A percentile compares a stretch with the other conserved stretches of the same genome.
phyloP scores from a whole-genome alignment of 2,329 filamentous ascomycete genomes.

The Corynespora cassiicola region DNA sequence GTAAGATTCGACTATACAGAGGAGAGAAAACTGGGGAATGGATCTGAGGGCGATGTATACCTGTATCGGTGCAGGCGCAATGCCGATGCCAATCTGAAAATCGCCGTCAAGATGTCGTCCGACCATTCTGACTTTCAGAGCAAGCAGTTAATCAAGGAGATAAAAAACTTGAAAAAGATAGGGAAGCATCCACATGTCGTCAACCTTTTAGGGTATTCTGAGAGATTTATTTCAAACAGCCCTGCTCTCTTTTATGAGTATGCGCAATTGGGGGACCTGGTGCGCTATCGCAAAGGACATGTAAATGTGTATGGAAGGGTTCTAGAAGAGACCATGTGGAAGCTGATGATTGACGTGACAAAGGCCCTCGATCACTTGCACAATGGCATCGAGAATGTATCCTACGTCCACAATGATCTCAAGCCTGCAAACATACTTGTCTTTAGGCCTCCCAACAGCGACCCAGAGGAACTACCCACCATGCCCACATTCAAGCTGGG shows the following conservation, averaged over 20 bases:
- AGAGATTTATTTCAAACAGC: slow-evolving; percentile 2
- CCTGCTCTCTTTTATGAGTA: slow-evolving; percentile 27
- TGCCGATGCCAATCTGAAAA: no score
- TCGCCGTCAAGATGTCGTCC: no score
- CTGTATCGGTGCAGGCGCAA: no score
- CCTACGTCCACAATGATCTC: slow-evolving; percentile 83
- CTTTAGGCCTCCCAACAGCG: slow-evolving; percentile 2
- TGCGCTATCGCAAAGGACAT: slow-evolving; percentile 11
- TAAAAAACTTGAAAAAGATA: not conserved
- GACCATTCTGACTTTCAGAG: no score
- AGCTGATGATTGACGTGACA: slow-evolving; percentile 29
- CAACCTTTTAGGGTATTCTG: slow-evolving; percentile 9
- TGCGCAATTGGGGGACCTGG: slow-evolving; percentile 23
- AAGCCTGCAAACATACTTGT: slow-evolving; percentile 94
- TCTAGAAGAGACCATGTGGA: slow-evolving; percentile 34
- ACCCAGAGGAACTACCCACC: slow-evolving; percentile 9
- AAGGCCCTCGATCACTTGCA: slow-evolving; percentile 29
- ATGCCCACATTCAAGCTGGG: slow-evolving; percentile 32
- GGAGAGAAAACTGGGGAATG: no score
- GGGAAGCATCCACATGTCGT: slow-evolving; percentile 19
- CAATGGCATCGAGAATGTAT: slow-evolving; percentile 8
- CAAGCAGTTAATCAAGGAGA: not conserved
- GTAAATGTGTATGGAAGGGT: slow-evolving; percentile 1
- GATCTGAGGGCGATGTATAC: no score
- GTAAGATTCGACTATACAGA: no score